Evolutionary conservation across 2,329 filamentous ascomycete species (phyloP).

Genomic region (Diplodia corticola): DNA sequence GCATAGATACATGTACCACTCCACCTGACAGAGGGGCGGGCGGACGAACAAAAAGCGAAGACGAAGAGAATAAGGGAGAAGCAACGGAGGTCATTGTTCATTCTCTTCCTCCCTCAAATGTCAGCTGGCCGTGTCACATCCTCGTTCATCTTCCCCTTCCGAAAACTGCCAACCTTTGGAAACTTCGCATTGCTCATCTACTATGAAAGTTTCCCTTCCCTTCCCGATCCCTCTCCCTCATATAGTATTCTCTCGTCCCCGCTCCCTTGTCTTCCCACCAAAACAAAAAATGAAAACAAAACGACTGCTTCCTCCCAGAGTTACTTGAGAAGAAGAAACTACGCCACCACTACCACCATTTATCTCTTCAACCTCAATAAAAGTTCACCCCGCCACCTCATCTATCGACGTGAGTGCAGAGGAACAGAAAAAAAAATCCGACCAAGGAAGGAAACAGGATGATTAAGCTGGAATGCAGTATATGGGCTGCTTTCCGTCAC

Average conservation of each 20-base stretch:
- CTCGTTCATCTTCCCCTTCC: neutral
- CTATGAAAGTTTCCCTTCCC: neutral
- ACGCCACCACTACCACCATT: neutral
- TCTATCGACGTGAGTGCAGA: neutral
- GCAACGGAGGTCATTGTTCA: neutral
- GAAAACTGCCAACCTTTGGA: neutral
- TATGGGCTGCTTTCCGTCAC: neutral
- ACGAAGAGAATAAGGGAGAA: neutral
- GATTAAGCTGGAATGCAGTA: neutral
- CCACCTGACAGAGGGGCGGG: neutral
- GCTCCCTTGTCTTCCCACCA: neutral
- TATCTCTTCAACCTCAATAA: neutral
- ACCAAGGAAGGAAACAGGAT: neutral
- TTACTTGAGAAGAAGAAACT: neutral
- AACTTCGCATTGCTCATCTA: neutral
- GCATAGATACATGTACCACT: slow-evolving; percentile 1
- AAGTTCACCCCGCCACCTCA: neutral
- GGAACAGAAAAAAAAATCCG: neutral
- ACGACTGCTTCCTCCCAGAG: neutral
- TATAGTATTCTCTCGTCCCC: neutral
- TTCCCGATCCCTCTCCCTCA: neutral
- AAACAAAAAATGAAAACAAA: neutral
- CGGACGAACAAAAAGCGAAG: neutral
- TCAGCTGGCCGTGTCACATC: neutral
- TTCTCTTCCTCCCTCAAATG: neutral